A percentile compares a stretch with the other conserved stretches of the same genome.
These are phyloP conservation scores for Penicillium goetzii DNA, from an alignment of 495 filamentous ascomycete species.

Conservation along the genomic window DNA sequence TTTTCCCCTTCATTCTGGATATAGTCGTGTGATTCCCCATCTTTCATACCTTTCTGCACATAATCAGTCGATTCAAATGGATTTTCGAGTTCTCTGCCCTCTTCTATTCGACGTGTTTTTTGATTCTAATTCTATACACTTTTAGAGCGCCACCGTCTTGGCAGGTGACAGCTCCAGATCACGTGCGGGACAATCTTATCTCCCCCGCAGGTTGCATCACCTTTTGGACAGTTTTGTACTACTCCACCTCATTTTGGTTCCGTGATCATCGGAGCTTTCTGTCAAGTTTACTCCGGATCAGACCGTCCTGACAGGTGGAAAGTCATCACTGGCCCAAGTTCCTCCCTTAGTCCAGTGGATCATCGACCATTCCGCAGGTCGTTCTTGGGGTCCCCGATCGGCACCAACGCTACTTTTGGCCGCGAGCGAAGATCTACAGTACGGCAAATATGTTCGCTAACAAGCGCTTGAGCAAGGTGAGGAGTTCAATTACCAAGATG, in stretches of 20 bases:
- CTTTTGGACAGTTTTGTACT: neutral
- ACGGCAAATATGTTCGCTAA: conserved; percentile 45
- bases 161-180: neutral
- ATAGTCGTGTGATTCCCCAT: conserved; percentile 40
- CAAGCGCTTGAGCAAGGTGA: conserved; percentile 55
- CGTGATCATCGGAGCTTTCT: neutral
- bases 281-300: neutral
- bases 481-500: neutral
- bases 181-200: conserved; percentile 25
- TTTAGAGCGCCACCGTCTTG: neutral
- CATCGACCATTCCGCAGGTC: neutral
- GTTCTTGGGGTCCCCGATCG: neutral
- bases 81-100: neutral
- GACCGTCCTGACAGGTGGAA: neutral
- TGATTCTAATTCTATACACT: neutral
- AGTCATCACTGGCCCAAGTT: neutral
- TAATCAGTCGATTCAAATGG: conserved; percentile 9
- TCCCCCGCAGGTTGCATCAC: conserved; percentile 20
- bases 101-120: neutral
- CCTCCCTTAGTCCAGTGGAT: neutral
- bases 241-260: neutral
- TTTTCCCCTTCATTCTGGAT: conserved; percentile 26
- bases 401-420: neutral
- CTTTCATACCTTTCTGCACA: conserved; percentile 24
- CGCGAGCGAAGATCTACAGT: neutral